Percentiles rank a stretch among this genome's conserved stretches.
phyloP scores from a whole-genome alignment of 305 asterid genomes.

The Withania somnifera region DNA sequence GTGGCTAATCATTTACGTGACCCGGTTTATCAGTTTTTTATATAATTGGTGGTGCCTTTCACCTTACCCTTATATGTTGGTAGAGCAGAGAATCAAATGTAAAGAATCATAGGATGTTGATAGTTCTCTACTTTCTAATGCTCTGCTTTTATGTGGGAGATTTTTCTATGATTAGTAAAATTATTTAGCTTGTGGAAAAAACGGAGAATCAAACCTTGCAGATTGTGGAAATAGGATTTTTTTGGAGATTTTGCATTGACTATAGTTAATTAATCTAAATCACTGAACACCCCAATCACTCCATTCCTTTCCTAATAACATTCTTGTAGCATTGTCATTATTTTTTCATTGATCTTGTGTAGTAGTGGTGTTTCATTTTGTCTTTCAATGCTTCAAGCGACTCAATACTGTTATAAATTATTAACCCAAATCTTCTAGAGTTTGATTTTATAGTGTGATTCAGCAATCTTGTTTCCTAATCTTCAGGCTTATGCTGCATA shows the following conservation, averaged over 20 bases:
- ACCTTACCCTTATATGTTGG: not conserved
- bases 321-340: not conserved
- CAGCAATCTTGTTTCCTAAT: constrained; percentile 11
- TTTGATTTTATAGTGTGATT: not conserved
- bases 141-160: not conserved
- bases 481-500: constrained; percentile 86
- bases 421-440: not conserved
- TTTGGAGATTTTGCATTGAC: not conserved
- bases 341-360: not conserved
- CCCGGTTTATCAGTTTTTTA: not conserved
- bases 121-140: not conserved
- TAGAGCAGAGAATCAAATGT: not conserved
- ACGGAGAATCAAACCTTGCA: not conserved
- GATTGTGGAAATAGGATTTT: not conserved
- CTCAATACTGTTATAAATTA: not conserved
- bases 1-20: not conserved
- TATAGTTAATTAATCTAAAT: not conserved
- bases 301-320: not conserved
- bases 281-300: not conserved
- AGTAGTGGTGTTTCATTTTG: not conserved
- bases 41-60: not conserved
- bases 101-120: not conserved
- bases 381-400: not conserved
- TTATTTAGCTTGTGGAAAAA: not conserved
- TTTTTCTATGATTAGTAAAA: not conserved